Base-by-base conservation (phyloP, 1,284 basidiomycete genomes). In the Sporisorium graminicola region DNA sequence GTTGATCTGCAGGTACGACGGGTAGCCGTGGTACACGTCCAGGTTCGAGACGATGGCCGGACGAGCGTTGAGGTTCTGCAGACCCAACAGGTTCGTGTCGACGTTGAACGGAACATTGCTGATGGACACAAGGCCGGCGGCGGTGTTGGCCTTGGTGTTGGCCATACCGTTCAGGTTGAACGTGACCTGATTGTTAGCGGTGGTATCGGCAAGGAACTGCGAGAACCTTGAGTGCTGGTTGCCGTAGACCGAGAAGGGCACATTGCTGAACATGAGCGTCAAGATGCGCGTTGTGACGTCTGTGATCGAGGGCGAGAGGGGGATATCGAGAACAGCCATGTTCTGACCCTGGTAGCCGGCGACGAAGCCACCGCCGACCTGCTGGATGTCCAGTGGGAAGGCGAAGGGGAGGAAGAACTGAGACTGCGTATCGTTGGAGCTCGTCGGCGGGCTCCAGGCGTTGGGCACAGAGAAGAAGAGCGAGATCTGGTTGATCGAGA, bases 1-100 rank as follows among this genome's bases (percentile, higher is more conserved):
- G 73, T 88, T 92, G 86, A 93, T 93, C 59, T 92, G 87, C n/a
- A 93, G 86, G 83, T 89, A 91, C 76, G 90, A 88, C 0, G 89
- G 74, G 87, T 89, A 92, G 8, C 92, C 92, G 62, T 90, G 91
- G 59, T 88, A 90, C 31, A 93, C 92, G 77, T 93, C 91, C 64
- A 93, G 85, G 76, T 89, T 87, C 43, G 87, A 87, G 10, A 93
- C 89, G 5, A 87, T 87, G 7, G 89, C 89, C 8, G 91, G 91
- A 64, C 88, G 88, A 26, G 90, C 87, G 72, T 89, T 88, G 66
- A 93, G 87, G 49, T 91, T 91, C 85, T 92, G 90, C 65, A 93
- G 84, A 59, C 92, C 92, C 6, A 88, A 87, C 52, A 93, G 89
- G 6, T 87, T 87, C 2, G 91, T 90, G 61, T 89, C 85, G 10